phyloP scores from a whole-genome alignment of 768 basidiomycete genomes.

The Auricularia cornea region DNA sequence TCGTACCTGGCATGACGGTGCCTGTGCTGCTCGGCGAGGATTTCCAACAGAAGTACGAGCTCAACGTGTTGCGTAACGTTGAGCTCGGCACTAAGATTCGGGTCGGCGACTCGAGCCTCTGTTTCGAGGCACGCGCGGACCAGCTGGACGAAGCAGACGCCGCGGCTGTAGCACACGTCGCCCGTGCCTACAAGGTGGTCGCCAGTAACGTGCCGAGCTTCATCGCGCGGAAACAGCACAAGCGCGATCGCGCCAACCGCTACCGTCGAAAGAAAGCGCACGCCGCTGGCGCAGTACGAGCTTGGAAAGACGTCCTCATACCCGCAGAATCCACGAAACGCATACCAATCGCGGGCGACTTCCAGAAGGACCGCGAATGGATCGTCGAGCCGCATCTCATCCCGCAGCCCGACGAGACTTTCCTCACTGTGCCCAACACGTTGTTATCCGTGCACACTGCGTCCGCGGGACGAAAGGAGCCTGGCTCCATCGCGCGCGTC shows the following conservation, averaged over 20 bases:
- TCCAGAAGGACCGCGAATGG: too few relatives aligned
- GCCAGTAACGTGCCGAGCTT: too few relatives aligned
- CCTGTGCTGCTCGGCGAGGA: too few relatives aligned
- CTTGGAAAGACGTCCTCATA: background rate
- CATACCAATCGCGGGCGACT: too few relatives aligned
- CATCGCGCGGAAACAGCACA: too few relatives aligned
- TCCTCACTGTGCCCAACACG: too few relatives aligned
- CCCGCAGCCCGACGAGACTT: too few relatives aligned
- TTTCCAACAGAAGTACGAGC: constrained; percentile 15
- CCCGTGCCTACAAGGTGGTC: too few relatives aligned
- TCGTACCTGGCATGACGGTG: too few relatives aligned
- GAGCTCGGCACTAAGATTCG: constrained; percentile 6
- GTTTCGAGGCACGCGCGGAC: constrained; percentile 4
- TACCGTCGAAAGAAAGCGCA: background rate
- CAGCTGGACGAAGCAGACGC: background rate
- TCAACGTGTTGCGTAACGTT: constrained; percentile 10
- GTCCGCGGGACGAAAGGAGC: constrained; percentile 2
- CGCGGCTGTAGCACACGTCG: background rate
- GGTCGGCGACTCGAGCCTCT: constrained; percentile 11
- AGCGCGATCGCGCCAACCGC: too few relatives aligned
- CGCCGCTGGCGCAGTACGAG: constrained; percentile 1
- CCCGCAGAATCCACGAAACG: background rate
- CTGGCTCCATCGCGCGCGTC: background rate
- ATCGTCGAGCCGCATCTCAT: too few relatives aligned
- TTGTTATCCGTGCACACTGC: background rate